Conservation (phyloP, 2,329 filamentous ascomycete species). For the Stemphylium beticola region DNA sequence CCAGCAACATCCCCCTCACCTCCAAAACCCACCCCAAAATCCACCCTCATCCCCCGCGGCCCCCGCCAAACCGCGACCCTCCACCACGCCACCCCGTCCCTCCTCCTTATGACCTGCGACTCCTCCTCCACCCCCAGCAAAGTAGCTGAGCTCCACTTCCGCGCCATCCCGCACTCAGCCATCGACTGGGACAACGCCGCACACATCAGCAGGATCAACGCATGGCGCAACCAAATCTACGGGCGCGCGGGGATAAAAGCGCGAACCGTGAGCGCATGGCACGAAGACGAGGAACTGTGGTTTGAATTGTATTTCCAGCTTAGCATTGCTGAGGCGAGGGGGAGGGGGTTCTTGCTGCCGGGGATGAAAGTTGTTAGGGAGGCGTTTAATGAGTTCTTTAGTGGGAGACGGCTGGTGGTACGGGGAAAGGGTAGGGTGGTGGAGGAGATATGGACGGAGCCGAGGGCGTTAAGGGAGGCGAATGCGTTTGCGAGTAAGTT, state of each 20-base stretch:
- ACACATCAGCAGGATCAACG: slow-evolving; percentile 31
- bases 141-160: slow-evolving; percentile 20
- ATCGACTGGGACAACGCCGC: slow-evolving; percentile 27
- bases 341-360: slow-evolving; percentile 17
- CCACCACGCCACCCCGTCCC: slow-evolving; percentile 8
- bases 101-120: slow-evolving; percentile 25
- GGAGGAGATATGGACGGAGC: no score
- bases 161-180: slow-evolving; percentile 17
- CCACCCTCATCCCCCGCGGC: slow-evolving; percentile 15
- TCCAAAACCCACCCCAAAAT: background rate
- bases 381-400: slow-evolving; percentile 27
- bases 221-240: slow-evolving; percentile 34
- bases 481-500: slow-evolving; percentile 27
- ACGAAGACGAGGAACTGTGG: slow-evolving; percentile 24
- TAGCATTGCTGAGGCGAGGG: slow-evolving; percentile 16
- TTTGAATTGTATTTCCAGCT: slow-evolving; percentile 29
- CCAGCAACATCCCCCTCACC: background rate
- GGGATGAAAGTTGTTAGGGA: slow-evolving; percentile 4
- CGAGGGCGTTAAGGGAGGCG: no score
- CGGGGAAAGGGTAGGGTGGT: no score
- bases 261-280: slow-evolving; percentile 21
- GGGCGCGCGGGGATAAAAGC: slow-evolving; percentile 26
- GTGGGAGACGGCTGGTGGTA: background rate
- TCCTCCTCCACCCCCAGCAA: slow-evolving; percentile 9
- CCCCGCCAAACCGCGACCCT: slow-evolving; percentile 16